A percentile compares a stretch with the other conserved stretches of the same genome.
These are phyloP conservation scores for Saxophila tyrrhenica DNA, from an alignment of 495 filamentous ascomycete species.

Conservation along the genomic window DNA sequence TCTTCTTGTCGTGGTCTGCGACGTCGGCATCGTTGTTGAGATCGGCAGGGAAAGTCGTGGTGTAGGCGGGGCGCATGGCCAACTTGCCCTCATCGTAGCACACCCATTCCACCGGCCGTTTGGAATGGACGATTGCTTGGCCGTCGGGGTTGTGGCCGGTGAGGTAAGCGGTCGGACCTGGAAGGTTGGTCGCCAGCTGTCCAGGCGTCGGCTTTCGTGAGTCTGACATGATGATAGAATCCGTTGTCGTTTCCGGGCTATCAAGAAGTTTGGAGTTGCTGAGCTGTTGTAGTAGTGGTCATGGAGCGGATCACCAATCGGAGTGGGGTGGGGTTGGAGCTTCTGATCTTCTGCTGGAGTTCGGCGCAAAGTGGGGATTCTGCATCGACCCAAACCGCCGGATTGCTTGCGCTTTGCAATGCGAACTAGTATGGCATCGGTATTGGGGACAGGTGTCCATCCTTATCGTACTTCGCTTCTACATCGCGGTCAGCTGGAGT, in stretches of 20 bases:
- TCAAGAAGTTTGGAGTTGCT: too few species aligned
- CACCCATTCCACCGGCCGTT: conserved; percentile 16
- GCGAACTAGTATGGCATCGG: background rate
- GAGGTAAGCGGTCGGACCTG: conserved; percentile 20
- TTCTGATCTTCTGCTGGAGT: background rate
- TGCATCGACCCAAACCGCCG: too few species aligned
- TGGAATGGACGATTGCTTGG: conserved; percentile 19
- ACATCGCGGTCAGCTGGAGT: background rate
- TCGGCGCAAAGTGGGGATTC: background rate
- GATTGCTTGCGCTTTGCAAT: too few species aligned
- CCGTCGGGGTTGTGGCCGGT: conserved; percentile 16
- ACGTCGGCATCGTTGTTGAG: conserved; percentile 40
- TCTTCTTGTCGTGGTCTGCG: conserved; percentile 23
- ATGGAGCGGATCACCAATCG: background rate
- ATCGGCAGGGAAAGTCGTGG: conserved; percentile 21
- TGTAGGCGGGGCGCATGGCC: conserved; percentile 19
- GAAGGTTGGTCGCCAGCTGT: conserved; percentile 18
- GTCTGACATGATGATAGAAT: too few species aligned
- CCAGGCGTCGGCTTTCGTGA: conserved; percentile 16
- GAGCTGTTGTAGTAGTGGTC: too few species aligned
- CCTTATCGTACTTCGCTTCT: conserved; percentile 34
- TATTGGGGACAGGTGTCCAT: conserved; percentile 32
- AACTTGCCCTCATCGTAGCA: conserved; percentile 18
- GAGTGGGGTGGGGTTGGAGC: background rate
- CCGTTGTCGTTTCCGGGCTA: too few species aligned